Evolutionary conservation across 73 alveolate species (phyloP).

Genomic region (Stentor coeruleus): DNA sequence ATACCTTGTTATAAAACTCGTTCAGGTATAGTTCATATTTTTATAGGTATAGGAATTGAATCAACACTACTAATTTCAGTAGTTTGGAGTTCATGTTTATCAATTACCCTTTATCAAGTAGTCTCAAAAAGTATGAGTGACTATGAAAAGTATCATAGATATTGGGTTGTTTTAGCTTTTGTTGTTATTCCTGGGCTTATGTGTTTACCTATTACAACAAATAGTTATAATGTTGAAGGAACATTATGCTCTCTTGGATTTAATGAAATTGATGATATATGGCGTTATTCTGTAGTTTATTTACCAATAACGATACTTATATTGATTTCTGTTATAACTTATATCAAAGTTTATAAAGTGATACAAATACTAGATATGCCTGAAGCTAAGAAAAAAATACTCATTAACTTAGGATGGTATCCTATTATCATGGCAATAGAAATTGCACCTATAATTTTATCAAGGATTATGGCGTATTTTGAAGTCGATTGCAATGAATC

Average conservation of each 20-base stretch:
- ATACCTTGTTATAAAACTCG: neutral
- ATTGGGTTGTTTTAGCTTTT: neutral
- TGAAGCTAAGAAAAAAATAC: no score
- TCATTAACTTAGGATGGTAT: no score
- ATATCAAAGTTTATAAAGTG: no score
- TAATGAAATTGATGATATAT: neutral
- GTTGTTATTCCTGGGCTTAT: neutral
- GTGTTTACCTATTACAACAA: neutral
- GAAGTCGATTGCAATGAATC: no score
- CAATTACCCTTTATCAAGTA: neutral
- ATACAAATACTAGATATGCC: no score
- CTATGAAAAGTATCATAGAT: neutral
- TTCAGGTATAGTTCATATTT: neutral
- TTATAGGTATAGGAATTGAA: neutral
- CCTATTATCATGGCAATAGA: no score
- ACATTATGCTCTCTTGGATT: neutral
- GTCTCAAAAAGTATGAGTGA: neutral
- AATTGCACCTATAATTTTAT: no score
- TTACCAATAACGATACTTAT: neutral
- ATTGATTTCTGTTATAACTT: neutral
- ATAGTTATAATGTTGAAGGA: neutral
- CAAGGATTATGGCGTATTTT: no score
- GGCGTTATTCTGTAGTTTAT: neutral
- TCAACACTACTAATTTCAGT: neutral
- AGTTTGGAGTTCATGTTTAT: neutral